Evolutionary conservation across 257 asterid species (phyloP), one percentile per base, ranked within the genome.

Genomic region (Echites panduratus): DNA sequence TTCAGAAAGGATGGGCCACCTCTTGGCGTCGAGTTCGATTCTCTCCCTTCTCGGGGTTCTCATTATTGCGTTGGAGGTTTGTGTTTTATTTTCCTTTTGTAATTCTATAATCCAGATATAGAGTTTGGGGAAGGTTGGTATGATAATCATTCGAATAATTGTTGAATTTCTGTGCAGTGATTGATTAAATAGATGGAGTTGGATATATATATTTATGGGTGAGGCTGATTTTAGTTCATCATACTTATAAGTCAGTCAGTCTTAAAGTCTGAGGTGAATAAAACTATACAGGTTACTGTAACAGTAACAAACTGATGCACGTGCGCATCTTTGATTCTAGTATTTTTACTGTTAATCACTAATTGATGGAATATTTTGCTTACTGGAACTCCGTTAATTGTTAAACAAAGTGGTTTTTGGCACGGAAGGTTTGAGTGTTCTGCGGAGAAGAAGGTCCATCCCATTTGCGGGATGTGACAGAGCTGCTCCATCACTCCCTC

Each of bases 1-100:
- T 93, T 90, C 82, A 78, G 98, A 70, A 88, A 89, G 84, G 98
- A 92, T 67, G 99, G 99, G 16, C 99, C 99, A 27, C 70, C 82
- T 50, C 96, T 92, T 5, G 99, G 99, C 19, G 82, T 50, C 71
- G 86, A 86, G 43, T 95, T 92, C 73, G 94, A 92, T 78, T 35
- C 87, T 76, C 87, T 86, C 45, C 99, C 97, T 1, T 66, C 85
- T 2, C 81, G 80, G 71, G 93, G 92, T 38, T 86, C 88, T 82
- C 71, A 52, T 35, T 80, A 77, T 77, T 44, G 66, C 17, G 70
- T 59, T 4, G 68, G 48, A 48, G 79, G 77, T 79, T 26, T 45
- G 63, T 14, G 24, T 1, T 26, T 26, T 2, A 9, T 53, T 20
- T 19, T 53, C 5, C 1, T 52, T 19, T 64, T 64, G 29, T 35